Evolutionary conservation across 331 rosid genomes (phyloP).

Genomic region (Saraca asoca): DNA sequence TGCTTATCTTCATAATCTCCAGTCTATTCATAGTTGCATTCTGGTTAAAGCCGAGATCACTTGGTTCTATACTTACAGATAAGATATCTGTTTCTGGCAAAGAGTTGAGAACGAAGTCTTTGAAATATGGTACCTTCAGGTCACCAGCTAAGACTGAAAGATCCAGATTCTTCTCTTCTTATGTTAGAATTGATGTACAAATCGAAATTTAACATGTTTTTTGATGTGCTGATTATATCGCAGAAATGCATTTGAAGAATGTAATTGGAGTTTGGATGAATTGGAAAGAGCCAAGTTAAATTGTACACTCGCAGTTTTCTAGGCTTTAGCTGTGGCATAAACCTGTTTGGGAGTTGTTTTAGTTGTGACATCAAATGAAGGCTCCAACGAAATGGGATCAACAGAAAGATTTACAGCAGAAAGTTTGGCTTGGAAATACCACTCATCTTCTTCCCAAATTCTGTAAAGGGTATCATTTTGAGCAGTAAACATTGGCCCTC

Average conservation of each 20-base stretch:
- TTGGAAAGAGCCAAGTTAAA: slow-evolving; percentile 82
- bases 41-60: slow-evolving; percentile 41
- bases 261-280: slow-evolving; percentile 68
- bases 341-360: slow-evolving; percentile 86
- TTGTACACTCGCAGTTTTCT: slow-evolving; percentile 84
- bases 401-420: slow-evolving; percentile 63
- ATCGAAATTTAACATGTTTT: slow-evolving; percentile 63
- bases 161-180: slow-evolving; percentile 60
- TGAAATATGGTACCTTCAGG: slow-evolving; percentile 57
- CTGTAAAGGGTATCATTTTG: slow-evolving; percentile 87
- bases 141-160: slow-evolving; percentile 54
- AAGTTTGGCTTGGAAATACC: slow-evolving; percentile 76
- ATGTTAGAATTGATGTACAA: slow-evolving; percentile 58
- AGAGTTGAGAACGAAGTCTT: slow-evolving; percentile 59
- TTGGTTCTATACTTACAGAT: slow-evolving; percentile 80
- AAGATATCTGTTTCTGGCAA: slow-evolving; percentile 42
- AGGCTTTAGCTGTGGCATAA: slow-evolving; percentile 82
- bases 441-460: slow-evolving; percentile 84
- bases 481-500: slow-evolving; percentile 77
- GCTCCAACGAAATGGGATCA: slow-evolving; percentile 59
- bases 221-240: slow-evolving; percentile 64
- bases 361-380: slow-evolving; percentile 51
- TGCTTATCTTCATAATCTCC: slow-evolving; percentile 71
- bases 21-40: slow-evolving; percentile 59
- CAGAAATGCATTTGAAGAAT: slow-evolving; percentile 71